Conservation (phyloP, 2,329 filamentous ascomycete genomes). For the Penicillium sp. region DNA sequence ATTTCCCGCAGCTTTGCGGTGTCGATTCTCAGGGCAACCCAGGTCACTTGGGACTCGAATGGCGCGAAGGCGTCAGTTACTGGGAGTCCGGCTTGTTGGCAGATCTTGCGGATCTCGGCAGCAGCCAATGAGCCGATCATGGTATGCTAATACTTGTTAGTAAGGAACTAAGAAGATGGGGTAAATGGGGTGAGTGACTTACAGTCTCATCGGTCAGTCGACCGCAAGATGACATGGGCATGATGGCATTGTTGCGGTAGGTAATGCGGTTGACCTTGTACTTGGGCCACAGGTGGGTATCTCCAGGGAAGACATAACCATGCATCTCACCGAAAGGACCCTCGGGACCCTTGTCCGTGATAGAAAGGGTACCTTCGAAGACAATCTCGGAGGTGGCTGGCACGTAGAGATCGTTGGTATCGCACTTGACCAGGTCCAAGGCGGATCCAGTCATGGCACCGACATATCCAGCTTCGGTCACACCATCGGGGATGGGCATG, state of each 20-base stretch:
- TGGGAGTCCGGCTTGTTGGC: constrained; percentile 42
- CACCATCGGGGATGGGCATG: constrained; percentile 52
- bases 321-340: constrained; percentile 54
- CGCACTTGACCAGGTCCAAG: constrained; percentile 53
- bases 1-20: constrained; percentile 56
- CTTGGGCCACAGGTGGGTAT: constrained; percentile 40
- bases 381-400: constrained; percentile 55
- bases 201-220: constrained; percentile 48
- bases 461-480: constrained; percentile 52
- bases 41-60: constrained; percentile 51
- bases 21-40: constrained; percentile 58
- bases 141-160: constrained; percentile 28
- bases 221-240: constrained; percentile 49
- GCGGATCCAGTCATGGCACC: constrained; percentile 49
- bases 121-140: constrained; percentile 47
- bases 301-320: constrained; percentile 48
- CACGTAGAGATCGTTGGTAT: constrained; percentile 52
- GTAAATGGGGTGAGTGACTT: constrained; percentile 14
- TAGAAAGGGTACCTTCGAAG: constrained; percentile 51
- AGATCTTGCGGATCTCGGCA: constrained; percentile 44
- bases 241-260: constrained; percentile 49
- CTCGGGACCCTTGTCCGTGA: constrained; percentile 46
- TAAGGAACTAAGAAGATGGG: neutral
- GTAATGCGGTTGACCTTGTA: constrained; percentile 52
- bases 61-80: constrained; percentile 48